A percentile compares a stretch with the other conserved stretches of the same genome.
phyloP scores from a whole-genome alignment of 148 eudicot species.

The Persicaria maculosa region DNA sequence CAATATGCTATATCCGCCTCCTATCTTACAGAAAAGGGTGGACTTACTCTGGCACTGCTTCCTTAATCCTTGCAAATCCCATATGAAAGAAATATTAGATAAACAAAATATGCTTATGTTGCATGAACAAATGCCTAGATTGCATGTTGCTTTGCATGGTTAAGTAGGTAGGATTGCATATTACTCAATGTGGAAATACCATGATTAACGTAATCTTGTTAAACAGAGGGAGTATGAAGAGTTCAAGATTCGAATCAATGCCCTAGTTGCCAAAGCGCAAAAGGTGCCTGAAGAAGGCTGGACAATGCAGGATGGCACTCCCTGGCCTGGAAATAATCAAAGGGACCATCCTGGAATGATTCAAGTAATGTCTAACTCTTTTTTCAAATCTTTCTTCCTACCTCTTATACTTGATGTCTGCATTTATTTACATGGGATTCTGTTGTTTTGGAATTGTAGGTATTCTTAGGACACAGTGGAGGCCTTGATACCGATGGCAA shows the following conservation, averaged over 20 bases:
- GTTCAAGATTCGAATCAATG: constrained; percentile 17
- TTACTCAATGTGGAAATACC: background rate
- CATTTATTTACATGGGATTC: background rate
- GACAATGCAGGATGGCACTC: constrained; percentile 21
- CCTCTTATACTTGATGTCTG: background rate
- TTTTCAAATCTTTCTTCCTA: background rate
- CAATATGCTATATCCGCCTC: background rate
- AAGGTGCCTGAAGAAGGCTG: constrained; percentile 21
- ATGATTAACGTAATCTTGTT: background rate
- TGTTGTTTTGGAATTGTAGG: constrained; percentile 28
- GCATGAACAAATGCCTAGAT: background rate
- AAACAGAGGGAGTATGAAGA: constrained; percentile 19
- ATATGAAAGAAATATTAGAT: background rate
- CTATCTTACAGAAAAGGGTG: background rate
- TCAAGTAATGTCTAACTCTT: background rate
- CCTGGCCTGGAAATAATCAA: constrained; percentile 19
- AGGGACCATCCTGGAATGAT: constrained; percentile 22
- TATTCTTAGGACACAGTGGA: constrained; percentile 78
- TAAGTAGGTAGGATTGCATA: background rate
- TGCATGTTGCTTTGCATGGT: background rate
- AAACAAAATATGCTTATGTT: background rate
- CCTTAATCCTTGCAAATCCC: background rate
- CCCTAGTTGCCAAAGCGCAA: constrained; percentile 16
- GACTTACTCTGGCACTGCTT: background rate
- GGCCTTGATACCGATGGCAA: constrained; percentile 66